phyloP scores from a whole-genome alignment of 2,329 filamentous ascomycete genomes.

The Rhynchosporium agropyri region DNA sequence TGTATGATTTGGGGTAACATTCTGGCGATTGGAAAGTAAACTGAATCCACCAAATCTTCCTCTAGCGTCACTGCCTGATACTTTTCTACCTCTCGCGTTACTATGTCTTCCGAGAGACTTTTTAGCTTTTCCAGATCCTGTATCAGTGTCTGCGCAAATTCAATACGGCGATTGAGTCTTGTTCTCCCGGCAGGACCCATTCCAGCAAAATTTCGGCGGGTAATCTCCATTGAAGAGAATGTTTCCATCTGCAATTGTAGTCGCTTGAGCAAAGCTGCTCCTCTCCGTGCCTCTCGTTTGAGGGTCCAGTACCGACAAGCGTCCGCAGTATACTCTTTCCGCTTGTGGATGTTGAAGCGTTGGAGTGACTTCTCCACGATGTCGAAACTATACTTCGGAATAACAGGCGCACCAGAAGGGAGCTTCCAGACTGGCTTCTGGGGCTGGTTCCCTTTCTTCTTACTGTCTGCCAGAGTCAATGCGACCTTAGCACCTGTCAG shows the following conservation, averaged over 20 bases:
- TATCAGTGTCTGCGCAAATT: conserved; percentile 78
- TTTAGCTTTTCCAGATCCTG: conserved; percentile 78
- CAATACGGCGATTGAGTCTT: conserved; percentile 78
- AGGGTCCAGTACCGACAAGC: conserved; percentile 97
- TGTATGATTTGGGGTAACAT: conserved; percentile 78
- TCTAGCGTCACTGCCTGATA: conserved; percentile 76
- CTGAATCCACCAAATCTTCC: conserved; percentile 77
- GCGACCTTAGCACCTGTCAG: conserved; percentile 82
- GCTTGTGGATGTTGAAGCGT: conserved; percentile 80
- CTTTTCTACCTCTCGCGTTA: conserved; percentile 76
- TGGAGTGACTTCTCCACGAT: conserved; percentile 81
- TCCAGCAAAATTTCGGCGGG: conserved; percentile 89
- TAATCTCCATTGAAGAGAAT: conserved; percentile 97
- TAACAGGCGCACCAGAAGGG: conserved; percentile 91
- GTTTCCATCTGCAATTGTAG: conserved; percentile 94
- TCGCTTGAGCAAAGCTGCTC: conserved; percentile 88
- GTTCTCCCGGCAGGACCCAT: conserved; percentile 86
- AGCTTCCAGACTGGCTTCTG: conserved; percentile 82
- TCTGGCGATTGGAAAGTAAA: conserved; percentile 87
- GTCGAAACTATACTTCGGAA: conserved; percentile 85
- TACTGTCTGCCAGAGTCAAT: conserved; percentile 69
- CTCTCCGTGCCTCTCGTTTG: conserved; percentile 89
- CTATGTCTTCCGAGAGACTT: conserved; percentile 68
- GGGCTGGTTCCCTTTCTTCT: conserved; percentile 71
- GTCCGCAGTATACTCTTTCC: conserved; percentile 90